Base-by-base conservation (phyloP, 441 rosid genomes). In the Gossypium davidsonii region DNA sequence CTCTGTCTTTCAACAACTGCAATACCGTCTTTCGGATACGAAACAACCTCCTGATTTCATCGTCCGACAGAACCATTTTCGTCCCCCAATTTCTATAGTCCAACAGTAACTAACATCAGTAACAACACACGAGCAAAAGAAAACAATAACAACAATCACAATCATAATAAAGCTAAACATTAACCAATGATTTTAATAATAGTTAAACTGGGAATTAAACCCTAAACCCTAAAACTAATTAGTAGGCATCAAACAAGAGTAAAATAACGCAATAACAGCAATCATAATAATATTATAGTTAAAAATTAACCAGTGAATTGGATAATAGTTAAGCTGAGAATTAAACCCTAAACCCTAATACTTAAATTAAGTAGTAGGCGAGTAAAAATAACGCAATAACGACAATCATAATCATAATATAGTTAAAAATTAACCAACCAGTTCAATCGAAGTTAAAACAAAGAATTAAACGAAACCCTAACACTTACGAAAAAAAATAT, bases 1-100 rank as follows among this genome's bases (percentile, higher is more conserved):
- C 92, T 49, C 97, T 79, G 73, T 94, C 97, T 74, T 77, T 88
- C 21, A 94, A 85, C 91, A 94, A 91, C 74, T 91, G 93, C 95
- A 89, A 74, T 76, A 91, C 90, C 25, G 94, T 92, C 81, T 60
- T 84, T 6, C 86, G 87, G 55, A 90, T 85, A 77, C 91, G 84
- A 70, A 61, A 81, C 0, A 94, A 83, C 77, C 85, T 76, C 76
- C 78, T 88, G 57, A 87, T 76, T 76, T 89, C 97, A 17, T 88
- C 95, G 21, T 92, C 97, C 0, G 91, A 62, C 9, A 90, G 75
- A 42, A 75, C 61, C 94, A 87, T 90, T 25, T 78, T 79, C n/a
- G 46, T 12, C 20, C 42, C 12, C 17, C 25, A 21, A 8, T 48
- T 65, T 39, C 39, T 60, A 23, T 17, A 17, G 4, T 48, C 53